Evolutionary conservation across 106 monocot species (phyloP).

Genomic region (Dendrobium chrysotoxum): DNA sequence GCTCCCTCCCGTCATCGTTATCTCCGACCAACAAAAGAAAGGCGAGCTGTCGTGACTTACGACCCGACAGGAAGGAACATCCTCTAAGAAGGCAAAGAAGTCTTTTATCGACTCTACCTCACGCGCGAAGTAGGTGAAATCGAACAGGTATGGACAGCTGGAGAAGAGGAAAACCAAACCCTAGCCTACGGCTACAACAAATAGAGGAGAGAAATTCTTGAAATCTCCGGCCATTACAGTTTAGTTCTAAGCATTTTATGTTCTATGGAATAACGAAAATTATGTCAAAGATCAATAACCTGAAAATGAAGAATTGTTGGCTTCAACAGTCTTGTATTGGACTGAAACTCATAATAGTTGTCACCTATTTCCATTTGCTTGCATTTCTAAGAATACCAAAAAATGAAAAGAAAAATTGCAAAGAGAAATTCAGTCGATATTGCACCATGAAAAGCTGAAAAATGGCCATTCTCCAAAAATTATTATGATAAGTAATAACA

Average conservation of each 20-base stretch:
- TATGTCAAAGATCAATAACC: slow-evolving; percentile 17
- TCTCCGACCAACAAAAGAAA: no score
- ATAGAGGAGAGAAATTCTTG: no score
- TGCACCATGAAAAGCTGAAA: neutral
- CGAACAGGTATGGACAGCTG: no score
- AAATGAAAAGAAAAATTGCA: neutral
- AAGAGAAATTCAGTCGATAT: neutral
- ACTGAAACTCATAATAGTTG: slow-evolving; percentile 47
- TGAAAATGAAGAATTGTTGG: slow-evolving; percentile 43
- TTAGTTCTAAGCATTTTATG: neutral
- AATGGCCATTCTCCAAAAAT: neutral
- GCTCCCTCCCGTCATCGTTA: no score
- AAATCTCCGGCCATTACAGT: no score
- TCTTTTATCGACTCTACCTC: no score
- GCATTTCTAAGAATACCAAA: slow-evolving; percentile 30
- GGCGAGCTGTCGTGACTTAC: no score
- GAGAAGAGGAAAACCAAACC: no score
- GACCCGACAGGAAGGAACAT: no score
- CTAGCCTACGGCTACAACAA: no score
- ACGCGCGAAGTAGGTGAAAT: no score
- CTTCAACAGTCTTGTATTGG: slow-evolving; percentile 67
- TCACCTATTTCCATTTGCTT: slow-evolving; percentile 49
- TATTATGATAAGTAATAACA: neutral
- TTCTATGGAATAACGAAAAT: neutral
- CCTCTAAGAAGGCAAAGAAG: no score